Conservation (phyloP, 805 yeast species). For the Ogataea angusta region DNA sequence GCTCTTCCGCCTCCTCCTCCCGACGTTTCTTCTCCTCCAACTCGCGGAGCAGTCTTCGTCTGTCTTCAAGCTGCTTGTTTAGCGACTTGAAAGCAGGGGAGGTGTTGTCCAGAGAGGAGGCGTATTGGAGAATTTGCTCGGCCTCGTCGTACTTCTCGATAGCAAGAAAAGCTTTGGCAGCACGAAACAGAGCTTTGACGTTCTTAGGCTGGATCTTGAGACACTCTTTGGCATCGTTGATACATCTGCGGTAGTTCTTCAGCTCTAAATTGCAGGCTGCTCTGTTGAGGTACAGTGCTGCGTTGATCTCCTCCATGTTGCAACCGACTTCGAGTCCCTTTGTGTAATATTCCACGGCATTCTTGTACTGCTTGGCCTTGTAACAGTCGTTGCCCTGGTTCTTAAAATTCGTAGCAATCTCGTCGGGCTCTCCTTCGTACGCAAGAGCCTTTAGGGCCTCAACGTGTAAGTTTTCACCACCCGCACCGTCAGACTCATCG, state of each 20-base stretch:
- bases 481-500: constrained; percentile 72
- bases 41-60: constrained; percentile 23
- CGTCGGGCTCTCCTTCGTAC: constrained; percentile 94
- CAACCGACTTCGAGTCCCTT: constrained; percentile 75
- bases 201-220: constrained; percentile 63
- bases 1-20: constrained; percentile 39
- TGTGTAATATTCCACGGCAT: constrained; percentile 76
- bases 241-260: constrained; percentile 78
- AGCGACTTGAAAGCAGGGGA: constrained; percentile 55
- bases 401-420: constrained; percentile 84
- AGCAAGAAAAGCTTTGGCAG: constrained; percentile 74
- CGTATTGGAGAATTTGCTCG: constrained; percentile 60
- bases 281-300: constrained; percentile 70
- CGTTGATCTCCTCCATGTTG: constrained; percentile 50
- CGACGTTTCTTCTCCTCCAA: constrained; percentile 32
- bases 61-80: constrained; percentile 37
- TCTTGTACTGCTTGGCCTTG: constrained; percentile 63
- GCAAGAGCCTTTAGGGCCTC: constrained; percentile 92
- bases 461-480: constrained; percentile 67
- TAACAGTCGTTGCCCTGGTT: constrained; percentile 90
- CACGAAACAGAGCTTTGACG: constrained; percentile 80
- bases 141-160: constrained; percentile 74
- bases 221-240: constrained; percentile 79
- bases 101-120: constrained; percentile 54
- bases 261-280: constrained; percentile 91